Evolutionary conservation across 2,329 filamentous ascomycete genomes (phyloP).

Genomic region (Curvularia eragrostidis): DNA sequence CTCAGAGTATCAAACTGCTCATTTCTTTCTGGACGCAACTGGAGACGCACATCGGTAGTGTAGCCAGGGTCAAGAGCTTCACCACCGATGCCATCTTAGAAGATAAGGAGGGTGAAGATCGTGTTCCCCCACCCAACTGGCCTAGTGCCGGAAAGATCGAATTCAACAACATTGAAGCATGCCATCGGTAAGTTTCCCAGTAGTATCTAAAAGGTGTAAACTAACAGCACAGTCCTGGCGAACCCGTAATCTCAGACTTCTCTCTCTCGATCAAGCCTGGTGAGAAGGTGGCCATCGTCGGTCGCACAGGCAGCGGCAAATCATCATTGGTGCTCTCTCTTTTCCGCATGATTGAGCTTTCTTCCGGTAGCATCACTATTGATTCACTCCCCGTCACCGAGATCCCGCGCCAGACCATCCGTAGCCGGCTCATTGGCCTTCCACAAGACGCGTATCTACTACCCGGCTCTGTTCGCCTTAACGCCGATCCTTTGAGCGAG

Average conservation of each 20-base stretch:
- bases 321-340: slow-evolving; percentile 58
- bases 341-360: slow-evolving; percentile 58
- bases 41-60: slow-evolving; percentile 65
- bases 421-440: slow-evolving; percentile 55
- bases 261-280: slow-evolving; percentile 57
- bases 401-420: slow-evolving; percentile 55
- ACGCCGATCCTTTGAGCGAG: slow-evolving; percentile 55
- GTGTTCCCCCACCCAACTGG: slow-evolving; percentile 51
- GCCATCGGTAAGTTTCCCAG: slow-evolving; percentile 50
- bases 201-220: not conserved
- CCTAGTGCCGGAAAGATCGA: slow-evolving; percentile 53
- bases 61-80: slow-evolving; percentile 63
- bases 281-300: slow-evolving; percentile 60
- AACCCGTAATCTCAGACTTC: slow-evolving; percentile 55
- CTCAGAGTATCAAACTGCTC: slow-evolving; percentile 58
- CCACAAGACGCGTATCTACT: slow-evolving; percentile 62
- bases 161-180: slow-evolving; percentile 55
- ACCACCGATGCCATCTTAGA: slow-evolving; percentile 54
- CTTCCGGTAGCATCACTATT: slow-evolving; percentile 53
- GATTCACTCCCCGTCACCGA: slow-evolving; percentile 57
- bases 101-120: slow-evolving; percentile 60
- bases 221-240: slow-evolving; percentile 22
- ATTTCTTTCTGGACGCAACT: slow-evolving; percentile 63
- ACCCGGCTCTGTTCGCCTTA: slow-evolving; percentile 56
- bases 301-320: slow-evolving; percentile 63